Percentiles rank a stretch among this genome's conserved stretches.
phyloP scores from a whole-genome alignment of 148 eudicot species.

The Tetragonia tetragonoides region DNA sequence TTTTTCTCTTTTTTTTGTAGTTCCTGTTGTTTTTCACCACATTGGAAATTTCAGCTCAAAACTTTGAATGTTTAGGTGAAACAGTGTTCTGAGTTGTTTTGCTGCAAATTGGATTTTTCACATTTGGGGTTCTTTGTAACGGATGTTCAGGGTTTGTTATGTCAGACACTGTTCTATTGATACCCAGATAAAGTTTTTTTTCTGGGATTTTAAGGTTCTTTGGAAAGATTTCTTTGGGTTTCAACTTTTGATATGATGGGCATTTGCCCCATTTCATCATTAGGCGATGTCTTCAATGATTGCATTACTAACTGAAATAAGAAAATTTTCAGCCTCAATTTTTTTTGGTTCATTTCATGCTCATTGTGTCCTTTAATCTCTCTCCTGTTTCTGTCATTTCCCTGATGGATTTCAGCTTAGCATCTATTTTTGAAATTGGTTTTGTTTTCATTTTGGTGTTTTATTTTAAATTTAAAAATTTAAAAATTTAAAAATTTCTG shows the following conservation, averaged over 20 bases:
- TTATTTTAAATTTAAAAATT: neutral
- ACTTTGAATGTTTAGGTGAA: neutral
- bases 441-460: neutral
- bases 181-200: neutral
- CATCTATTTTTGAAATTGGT: neutral
- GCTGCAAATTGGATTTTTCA: neutral
- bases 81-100: neutral
- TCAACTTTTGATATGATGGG: constrained; percentile 5
- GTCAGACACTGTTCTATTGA: constrained; percentile 21
- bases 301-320: neutral
- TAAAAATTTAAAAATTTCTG: too few relatives aligned
- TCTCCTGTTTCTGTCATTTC: neutral
- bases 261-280: neutral
- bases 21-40: neutral
- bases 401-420: neutral
- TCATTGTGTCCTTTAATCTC: neutral
- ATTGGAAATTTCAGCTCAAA: neutral
- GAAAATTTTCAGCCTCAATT: neutral
- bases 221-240: constrained; percentile 13
- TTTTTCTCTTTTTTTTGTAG: neutral
- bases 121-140: neutral
- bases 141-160: neutral
- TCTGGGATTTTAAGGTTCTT: neutral
- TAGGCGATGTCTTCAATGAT: neutral
- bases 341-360: neutral